Base-by-base conservation (phyloP, 139 green algal species). In the Dunaliella primolecta region DNA sequence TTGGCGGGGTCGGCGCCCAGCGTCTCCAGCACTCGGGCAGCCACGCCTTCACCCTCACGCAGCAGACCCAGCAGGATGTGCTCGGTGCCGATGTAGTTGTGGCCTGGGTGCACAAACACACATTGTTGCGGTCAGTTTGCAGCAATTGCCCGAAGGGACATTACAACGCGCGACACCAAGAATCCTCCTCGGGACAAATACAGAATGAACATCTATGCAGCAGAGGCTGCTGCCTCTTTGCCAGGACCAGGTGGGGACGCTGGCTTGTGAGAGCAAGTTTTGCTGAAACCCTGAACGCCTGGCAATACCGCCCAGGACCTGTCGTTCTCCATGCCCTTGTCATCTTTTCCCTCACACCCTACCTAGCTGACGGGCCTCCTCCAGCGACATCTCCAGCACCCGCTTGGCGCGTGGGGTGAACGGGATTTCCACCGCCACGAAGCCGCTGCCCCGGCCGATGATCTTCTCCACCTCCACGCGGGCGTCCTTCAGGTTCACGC, bases 41-140 rank as follows among this genome's bases (percentile, higher is more conserved):
- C 97, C 21, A 99, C 97, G 75, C 97, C 97, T 92, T 99, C 97
- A 71, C 97, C 97, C 92, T 99, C 97, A 36, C 96, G 92, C 80
- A 99, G 93, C 32, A 99, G 92, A 75, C 97, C 97, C 80, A 99
- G 91, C 87, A 99, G 91, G 64, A 99, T 97, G 94, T 99, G 97
- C 94, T 99, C 97, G 0, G 97, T 99, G 83, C 97, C 97, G 80
- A 99, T 99, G 95, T 99, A 99, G 91, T 99, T 99, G 95, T 99
- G 97, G 80, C 97, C 95, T 98, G 81, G 31, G 35, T n/a, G 11
- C 11, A 36, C 31, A 36, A 11, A 15, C 32, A 74, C 75, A 80
- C 57, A 74, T 74, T 74, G 57, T n/a, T 24, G 21, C 21, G 24
- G 57, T 74, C 57, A 21, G 24, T 74, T 21, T 74, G n/a, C n/a